Conservation (phyloP, 805 yeast genomes). For the Zygoascus bituminiphila region DNA sequence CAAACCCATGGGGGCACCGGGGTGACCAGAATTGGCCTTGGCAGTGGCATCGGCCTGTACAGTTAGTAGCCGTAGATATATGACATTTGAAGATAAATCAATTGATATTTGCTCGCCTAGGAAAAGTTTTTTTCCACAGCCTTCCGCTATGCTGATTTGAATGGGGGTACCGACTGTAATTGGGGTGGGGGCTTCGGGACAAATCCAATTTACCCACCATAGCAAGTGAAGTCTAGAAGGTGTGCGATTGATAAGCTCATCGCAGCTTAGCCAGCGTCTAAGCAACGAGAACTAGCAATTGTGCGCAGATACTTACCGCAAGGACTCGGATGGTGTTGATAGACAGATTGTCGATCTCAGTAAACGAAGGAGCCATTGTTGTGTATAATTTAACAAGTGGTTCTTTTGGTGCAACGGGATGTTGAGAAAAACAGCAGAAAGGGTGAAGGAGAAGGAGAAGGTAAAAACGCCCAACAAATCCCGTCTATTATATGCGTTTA, state of each 20-base stretch:
- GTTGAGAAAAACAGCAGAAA: not conserved
- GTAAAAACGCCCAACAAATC: not conserved
- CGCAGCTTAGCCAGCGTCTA: not conserved
- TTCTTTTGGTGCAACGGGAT: not conserved
- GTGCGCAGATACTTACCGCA: conserved; percentile 40
- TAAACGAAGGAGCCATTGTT: conserved; percentile 21
- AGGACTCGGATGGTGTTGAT: conserved; percentile 82
- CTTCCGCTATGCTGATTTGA: no score
- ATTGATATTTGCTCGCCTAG: no score
- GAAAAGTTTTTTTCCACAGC: no score
- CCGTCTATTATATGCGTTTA: not conserved
- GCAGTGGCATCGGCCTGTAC: conserved; percentile 68
- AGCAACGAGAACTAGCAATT: not conserved
- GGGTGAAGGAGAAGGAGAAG: not conserved
- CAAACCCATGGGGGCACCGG: conserved; percentile 98
- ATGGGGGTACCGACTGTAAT: not conserved
- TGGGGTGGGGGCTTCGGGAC: not conserved
- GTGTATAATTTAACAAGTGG: not conserved
- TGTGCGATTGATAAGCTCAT: not conserved
- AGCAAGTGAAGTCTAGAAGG: no score
- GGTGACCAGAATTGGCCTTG: conserved; percentile 93
- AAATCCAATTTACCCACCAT: not conserved
- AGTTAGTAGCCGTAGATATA: no score
- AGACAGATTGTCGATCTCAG: conserved; percentile 64
- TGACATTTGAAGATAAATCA: no score